Percentiles rank a stretch among this genome's conserved stretches.
Evolutionary conservation across 2,329 filamentous ascomycete genomes (phyloP).

Genomic region (Neofusicoccum umdonicola): DNA sequence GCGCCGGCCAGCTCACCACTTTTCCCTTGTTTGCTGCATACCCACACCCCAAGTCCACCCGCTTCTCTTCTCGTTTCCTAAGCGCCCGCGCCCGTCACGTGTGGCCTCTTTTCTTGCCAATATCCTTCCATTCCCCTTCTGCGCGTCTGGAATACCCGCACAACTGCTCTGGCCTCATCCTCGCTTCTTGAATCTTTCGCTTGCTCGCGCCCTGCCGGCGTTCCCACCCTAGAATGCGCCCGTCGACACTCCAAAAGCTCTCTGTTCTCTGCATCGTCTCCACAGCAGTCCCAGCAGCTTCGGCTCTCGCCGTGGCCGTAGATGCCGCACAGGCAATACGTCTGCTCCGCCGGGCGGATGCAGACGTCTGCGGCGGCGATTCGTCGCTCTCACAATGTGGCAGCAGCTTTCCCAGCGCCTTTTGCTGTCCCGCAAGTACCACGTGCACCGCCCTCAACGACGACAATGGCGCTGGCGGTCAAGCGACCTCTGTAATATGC

Average conservation of each 20-base stretch:
- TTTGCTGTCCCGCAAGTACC: constrained; percentile 61
- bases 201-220: constrained; percentile 1
- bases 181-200: background rate
- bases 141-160: background rate
- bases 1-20: constrained; percentile 4
- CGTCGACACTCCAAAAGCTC: constrained; percentile 33
- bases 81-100: constrained; percentile 10
- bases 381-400: constrained; percentile 53
- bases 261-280: constrained; percentile 32
- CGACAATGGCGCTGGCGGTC: constrained; percentile 52
- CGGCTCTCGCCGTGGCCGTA: constrained; percentile 25
- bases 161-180: background rate
- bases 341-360: constrained; percentile 31
- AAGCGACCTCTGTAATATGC: constrained; percentile 63
- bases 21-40: constrained; percentile 8
- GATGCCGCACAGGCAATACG: constrained; percentile 26
- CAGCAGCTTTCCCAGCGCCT: constrained; percentile 57
- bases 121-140: constrained; percentile 16
- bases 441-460: constrained; percentile 58
- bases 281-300: constrained; percentile 22
- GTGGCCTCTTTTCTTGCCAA: background rate
- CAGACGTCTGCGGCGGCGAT: constrained; percentile 51
- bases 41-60: background rate
- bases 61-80: constrained; percentile 11
- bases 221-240: constrained; percentile 26